Evolutionary conservation across 2,329 filamentous ascomycete genomes (phyloP), one percentile per base, ranked within the genome.

Genomic region (Sporothrix curviconia): DNA sequence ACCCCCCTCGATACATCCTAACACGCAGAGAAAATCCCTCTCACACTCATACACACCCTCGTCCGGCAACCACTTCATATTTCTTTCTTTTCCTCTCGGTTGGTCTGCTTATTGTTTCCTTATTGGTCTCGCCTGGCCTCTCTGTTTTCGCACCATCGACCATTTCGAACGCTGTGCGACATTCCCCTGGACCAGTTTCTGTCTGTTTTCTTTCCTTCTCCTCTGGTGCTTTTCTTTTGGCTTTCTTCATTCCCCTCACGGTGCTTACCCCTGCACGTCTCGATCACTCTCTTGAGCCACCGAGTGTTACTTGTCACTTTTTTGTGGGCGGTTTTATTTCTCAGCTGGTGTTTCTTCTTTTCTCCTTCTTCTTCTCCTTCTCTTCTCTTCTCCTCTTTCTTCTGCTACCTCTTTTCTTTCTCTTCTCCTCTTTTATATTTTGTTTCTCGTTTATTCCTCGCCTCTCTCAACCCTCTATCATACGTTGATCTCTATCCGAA

Each of bases 31-130:
- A 51, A 51, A 51, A 51, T 51, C 49, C 49, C 49, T 39, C 49
- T 22, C 34, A 50, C 32, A 34, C 49, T 51, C 49, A 39, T 19
- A 50, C 49, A 51, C 49, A 51, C 49, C 49, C 49, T 40, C 49
- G 49, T 39, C 49, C n/a, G n/a, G n/a, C n/a, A n/a, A n/a, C n/a
- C n/a, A n/a, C n/a, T n/a, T n/a, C n/a, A n/a, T n/a, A n/a, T n/a
- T n/a, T n/a, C n/a, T n/a, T n/a, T n/a, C n/a, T n/a, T n/a, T n/a
- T n/a, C n/a, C n/a, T n/a, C n/a, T n/a, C n/a, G n/a, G n/a, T n/a
- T n/a, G n/a, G n/a, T n/a, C n/a, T n/a, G n/a, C 19, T 12, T 37
- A 36, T 37, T 17, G 36, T 24, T 22, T 24, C 19, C 32, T 34
- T 22, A 34, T 50, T 36, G 24, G 32, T 50, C 47, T 51, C 34